Base-by-base conservation (phyloP, 495 filamentous ascomycete genomes). In the Letharia lupina region DNA sequence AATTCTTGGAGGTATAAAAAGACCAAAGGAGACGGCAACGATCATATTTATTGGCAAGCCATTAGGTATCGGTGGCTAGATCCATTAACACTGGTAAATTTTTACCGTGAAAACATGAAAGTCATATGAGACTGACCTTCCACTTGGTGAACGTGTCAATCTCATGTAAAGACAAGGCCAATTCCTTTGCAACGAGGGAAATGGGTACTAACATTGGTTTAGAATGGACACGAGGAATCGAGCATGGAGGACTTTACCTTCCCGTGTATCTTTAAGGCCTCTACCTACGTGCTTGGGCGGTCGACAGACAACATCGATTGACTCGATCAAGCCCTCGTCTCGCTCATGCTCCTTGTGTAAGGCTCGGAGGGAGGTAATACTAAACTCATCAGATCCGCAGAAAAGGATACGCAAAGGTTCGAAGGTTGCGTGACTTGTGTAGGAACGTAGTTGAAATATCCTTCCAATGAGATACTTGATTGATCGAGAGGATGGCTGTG, bases 321-420 rank as follows among this genome's bases (percentile, higher is more conserved):
- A 93, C 60, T 77, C 76, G 67, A 98, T 89, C 5, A 85, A 76
- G 16, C 77, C 73, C 4, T 82, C 78, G 37, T 85, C 76, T 20
- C 74, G 69, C 31, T 77, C 41, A 58, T 86, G 80, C 71, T 92
- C 86, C 4, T 72, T 70, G 71, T 89, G 76, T 57, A 98, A 77
- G 31, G 89, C 89, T 60, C 79, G 78, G 59, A 98, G 81, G 3
- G 92, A 91, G 45, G 84, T 83, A 72, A 88, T 87, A 76, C 93
- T 96, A 76, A 97, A 96, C 9, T 89, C 81, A 73, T 98, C 94
- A 15, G 95, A 95, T 37, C 94, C 94, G 74, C 92, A 98, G 77
- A 96, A 98, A 23, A 98, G 84, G 60, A 98, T 91, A n/a, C 88
- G 83, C 39, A 98, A 81, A 3, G 91, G 91, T 37, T 86, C 82